Conservation (phyloP, 257 asterid genomes). For the Leptodermis oblonga region DNA sequence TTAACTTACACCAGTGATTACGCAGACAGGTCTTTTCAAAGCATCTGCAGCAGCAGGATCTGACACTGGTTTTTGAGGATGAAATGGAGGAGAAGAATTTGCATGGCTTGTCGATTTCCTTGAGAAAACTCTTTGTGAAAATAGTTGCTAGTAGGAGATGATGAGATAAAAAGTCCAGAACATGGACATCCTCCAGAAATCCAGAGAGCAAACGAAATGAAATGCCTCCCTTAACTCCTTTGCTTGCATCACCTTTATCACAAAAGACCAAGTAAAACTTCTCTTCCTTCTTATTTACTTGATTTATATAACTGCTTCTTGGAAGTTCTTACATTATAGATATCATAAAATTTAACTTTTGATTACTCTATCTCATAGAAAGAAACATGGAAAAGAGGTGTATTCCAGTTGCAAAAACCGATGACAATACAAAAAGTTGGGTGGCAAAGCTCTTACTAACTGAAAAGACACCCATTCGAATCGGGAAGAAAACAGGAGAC, state of each 20-base stretch:
- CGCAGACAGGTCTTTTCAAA: conserved; percentile 50
- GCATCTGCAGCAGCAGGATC: conserved; percentile 6
- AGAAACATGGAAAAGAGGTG: no score
- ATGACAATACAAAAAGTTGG: no score
- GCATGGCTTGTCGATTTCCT: conserved; percentile 26
- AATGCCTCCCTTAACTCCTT: conserved; percentile 31
- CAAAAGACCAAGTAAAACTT: no score
- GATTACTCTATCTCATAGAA: no score
- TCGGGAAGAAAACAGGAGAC: no score
- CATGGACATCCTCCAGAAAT: conserved; percentile 77
- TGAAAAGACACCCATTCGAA: no score
- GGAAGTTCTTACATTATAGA: no score
- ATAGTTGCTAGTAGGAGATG: conserved; percentile 44
- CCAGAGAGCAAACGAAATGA: conserved; percentile 32
- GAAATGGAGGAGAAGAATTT: conserved; percentile 17
- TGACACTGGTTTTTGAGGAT: conserved; percentile 7
- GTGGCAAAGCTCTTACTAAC: no score
- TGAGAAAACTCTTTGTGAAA: conserved; percentile 23
- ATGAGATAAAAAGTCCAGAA: conserved; percentile 59
- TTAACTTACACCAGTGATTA: conserved; percentile 72
- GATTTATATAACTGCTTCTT: no score
- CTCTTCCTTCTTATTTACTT: no score
- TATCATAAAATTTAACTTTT: no score
- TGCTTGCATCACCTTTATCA: conserved; percentile 23
- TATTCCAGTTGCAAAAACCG: no score